Conservation (phyloP, 192 early-diverging fungal genomes). For the Powellomyces hirtus region DNA sequence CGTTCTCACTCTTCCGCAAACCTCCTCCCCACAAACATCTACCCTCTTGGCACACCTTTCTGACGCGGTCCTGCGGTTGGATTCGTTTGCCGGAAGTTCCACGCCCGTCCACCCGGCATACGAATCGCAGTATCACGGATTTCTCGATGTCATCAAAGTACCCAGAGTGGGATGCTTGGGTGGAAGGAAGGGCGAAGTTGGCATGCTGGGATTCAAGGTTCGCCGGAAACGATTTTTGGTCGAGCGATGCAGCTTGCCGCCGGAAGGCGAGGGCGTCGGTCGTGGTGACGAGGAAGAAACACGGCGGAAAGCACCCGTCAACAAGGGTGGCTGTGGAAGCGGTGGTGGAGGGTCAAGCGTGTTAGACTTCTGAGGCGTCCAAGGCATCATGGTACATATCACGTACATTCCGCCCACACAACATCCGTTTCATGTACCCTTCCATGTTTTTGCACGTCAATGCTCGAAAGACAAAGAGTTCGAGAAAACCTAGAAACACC, state of each 20-base stretch:
- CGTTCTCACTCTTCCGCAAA: constrained; percentile 77
- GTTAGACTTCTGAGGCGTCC: background rate
- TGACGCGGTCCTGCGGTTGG: constrained; percentile 85
- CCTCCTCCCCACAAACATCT: constrained; percentile 62
- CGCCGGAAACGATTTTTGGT: constrained; percentile 88
- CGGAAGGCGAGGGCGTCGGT: constrained; percentile 74
- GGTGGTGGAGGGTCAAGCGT: background rate
- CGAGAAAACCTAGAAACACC: too few species aligned
- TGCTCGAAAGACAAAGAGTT: too few species aligned
- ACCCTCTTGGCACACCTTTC: constrained; percentile 67
- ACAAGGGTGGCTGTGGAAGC: constrained; percentile 1
- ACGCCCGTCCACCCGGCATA: constrained; percentile 54
- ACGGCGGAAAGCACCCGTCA: background rate
- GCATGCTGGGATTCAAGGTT: constrained; percentile 77
- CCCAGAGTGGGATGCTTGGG: constrained; percentile 74
- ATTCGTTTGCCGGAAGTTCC: constrained; percentile 83
- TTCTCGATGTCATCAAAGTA: constrained; percentile 82
- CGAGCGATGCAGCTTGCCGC: constrained; percentile 92
- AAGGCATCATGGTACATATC: too few species aligned
- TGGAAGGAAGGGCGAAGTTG: constrained; percentile 23
- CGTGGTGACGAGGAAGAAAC: background rate
- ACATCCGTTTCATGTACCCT: too few species aligned
- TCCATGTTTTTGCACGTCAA: too few species aligned
- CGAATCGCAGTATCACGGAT: constrained; percentile 79
- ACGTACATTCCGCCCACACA: too few species aligned